Percentiles rank a stretch among this genome's conserved stretches.
These are phyloP conservation scores for Penicillium canescens DNA, from an alignment of 495 filamentous ascomycete genomes.

Conservation along the genomic window DNA sequence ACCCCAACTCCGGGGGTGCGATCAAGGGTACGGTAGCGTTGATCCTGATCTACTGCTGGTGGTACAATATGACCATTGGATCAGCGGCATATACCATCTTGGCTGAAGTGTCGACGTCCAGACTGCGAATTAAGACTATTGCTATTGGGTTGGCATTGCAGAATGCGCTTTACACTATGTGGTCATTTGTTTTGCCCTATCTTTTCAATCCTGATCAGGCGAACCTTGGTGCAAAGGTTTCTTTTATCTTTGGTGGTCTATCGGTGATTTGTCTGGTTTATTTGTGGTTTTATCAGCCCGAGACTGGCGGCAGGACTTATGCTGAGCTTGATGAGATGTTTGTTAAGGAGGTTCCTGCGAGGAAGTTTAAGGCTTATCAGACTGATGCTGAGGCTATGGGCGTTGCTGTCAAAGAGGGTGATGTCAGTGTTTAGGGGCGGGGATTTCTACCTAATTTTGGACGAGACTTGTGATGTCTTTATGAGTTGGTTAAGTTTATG, in stretches of 20 bases:
- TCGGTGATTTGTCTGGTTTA: constrained; percentile 17
- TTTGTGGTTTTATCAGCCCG: constrained; percentile 19
- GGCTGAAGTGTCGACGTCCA: constrained; percentile 25
- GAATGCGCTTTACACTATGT: constrained; percentile 27
- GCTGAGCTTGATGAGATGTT: constrained; percentile 23
- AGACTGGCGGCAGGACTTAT: constrained; percentile 14
- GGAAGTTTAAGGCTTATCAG: constrained; percentile 14
- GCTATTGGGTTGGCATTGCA: constrained; percentile 29
- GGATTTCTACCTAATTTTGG: no score
- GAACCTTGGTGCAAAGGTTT: constrained; percentile 14
- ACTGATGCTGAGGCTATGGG: constrained; percentile 19
- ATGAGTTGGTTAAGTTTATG: no score
- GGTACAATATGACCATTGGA: constrained; percentile 34
- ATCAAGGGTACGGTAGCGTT: constrained; percentile 24
- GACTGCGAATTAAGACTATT: constrained; percentile 33
- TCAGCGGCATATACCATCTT: constrained; percentile 32
- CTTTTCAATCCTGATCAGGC: constrained; percentile 14
- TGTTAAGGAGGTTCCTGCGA: constrained; percentile 14
- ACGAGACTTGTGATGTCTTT: no score
- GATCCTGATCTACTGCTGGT: constrained; percentile 27
- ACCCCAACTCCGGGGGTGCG: constrained; percentile 10
- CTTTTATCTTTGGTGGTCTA: constrained; percentile 24
- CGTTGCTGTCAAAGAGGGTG: constrained; percentile 1
- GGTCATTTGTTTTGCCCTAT: constrained; percentile 24
- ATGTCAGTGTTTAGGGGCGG: background rate